Conservation (phyloP, 2,329 filamentous ascomycete genomes). For the Cytospora chrysosperma region DNA sequence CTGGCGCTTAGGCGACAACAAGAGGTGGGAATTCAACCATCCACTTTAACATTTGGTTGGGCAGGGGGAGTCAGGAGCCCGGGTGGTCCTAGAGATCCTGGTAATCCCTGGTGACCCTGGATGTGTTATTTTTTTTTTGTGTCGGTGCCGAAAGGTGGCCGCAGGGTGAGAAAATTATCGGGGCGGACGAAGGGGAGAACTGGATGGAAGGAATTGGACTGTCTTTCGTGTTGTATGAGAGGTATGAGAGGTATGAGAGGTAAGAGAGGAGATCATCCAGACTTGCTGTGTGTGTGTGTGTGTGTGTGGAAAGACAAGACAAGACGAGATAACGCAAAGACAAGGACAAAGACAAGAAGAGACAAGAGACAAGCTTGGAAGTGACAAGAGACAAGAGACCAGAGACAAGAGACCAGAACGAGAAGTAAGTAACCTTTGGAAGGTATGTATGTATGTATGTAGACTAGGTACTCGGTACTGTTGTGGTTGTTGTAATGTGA, state of each 20-base stretch:
- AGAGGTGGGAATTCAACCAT: not conserved
- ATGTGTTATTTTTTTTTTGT: too few relatives aligned
- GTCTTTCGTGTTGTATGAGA: not conserved
- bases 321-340: too few relatives aligned
- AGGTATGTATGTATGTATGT: not conserved
- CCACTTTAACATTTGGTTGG: not conserved
- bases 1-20: not conserved
- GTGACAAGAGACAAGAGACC: not conserved
- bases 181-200: constrained; percentile 5
- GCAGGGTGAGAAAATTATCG: not conserved
- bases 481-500: not conserved
- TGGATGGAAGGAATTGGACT: not conserved
- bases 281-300: not conserved
- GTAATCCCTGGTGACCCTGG: not conserved
- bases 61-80: not conserved
- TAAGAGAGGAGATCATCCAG: not conserved
- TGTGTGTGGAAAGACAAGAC: too few relatives aligned
- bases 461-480: not conserved
- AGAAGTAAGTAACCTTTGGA: too few relatives aligned
- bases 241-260: too few relatives aligned
- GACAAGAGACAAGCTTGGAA: not conserved
- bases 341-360: not conserved
- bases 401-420: not conserved
- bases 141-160: not conserved
- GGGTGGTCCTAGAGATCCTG: too few relatives aligned